These are phyloP conservation scores for Fraxinus paxiana DNA, from an alignment of 305 asterid species.

Conservation along the genomic window DNA sequence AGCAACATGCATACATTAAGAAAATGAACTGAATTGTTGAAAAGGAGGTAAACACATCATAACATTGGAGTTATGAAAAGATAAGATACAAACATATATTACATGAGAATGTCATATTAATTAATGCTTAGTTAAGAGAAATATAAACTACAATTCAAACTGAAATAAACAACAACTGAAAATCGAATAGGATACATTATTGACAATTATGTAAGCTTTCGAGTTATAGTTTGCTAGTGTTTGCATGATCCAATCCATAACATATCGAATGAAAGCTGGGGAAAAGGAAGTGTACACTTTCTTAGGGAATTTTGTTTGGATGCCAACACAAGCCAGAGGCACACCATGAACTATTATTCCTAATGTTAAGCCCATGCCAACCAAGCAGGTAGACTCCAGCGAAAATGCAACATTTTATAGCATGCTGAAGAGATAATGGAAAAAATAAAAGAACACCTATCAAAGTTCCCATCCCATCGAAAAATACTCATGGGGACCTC, in stretches of 20 bases:
- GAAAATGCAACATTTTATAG: neutral
- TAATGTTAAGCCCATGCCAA: neutral
- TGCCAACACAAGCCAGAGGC: neutral
- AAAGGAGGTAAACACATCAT: conserved; percentile 8
- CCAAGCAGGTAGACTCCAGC: neutral
- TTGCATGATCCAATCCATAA: neutral
- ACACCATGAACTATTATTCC: neutral
- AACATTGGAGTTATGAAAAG: conserved; percentile 3
- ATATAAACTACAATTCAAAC: neutral
- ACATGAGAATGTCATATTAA: neutral
- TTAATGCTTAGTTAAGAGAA: neutral
- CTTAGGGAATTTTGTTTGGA: neutral
- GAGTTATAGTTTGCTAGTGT: neutral
- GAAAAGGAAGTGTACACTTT: neutral
- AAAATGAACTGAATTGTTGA: conserved; percentile 2
- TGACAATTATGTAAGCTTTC: neutral
- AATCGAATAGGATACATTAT: neutral
- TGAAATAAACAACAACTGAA: neutral
- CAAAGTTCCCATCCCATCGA: neutral
- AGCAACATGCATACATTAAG: conserved; percentile 21
- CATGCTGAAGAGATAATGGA: neutral
- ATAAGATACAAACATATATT: neutral
- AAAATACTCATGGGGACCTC: neutral
- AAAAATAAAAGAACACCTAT: neutral
- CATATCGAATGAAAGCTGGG: neutral